A percentile compares a stretch with the other conserved stretches of the same genome.
Conservation (phyloP, 768 basidiomycete species). For the Pulveroboletus ravenelii region DNA sequence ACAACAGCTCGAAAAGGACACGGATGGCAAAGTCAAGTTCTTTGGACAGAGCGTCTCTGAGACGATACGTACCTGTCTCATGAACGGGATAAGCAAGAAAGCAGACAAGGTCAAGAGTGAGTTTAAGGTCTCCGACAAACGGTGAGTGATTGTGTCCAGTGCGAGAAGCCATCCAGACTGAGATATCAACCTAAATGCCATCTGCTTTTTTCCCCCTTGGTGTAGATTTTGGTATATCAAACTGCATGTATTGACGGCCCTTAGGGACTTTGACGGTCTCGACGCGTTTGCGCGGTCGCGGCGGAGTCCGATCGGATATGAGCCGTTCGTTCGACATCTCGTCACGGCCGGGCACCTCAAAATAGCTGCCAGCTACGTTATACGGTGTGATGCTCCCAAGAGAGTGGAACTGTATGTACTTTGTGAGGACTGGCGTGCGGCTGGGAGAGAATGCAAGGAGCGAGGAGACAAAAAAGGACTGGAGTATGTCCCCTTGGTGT, state of each 20-base stretch:
- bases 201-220: background rate
- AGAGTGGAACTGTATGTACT: constrained; percentile 84
- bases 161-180: background rate
- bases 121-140: constrained; percentile 92
- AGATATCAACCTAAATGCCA: background rate
- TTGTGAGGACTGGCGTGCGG: constrained; percentile 87
- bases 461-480: constrained; percentile 78
- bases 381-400: constrained; percentile 78
- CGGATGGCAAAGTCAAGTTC: constrained; percentile 71
- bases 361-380: constrained; percentile 75
- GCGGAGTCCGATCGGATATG: constrained; percentile 93
- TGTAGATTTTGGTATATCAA: constrained; percentile 92
- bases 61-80: constrained; percentile 73
- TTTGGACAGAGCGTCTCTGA: constrained; percentile 84
- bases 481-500: constrained; percentile 53
- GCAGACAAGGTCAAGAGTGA: constrained; percentile 87
- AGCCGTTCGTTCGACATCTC: constrained; percentile 79
- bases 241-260: constrained; percentile 72
- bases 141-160: constrained; percentile 44
- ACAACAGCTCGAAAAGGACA: constrained; percentile 83
- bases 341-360: constrained; percentile 67
- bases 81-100: constrained; percentile 76
- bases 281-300: constrained; percentile 83
- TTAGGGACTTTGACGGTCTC: constrained; percentile 80
- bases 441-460: constrained; percentile 87